phyloP scores from a whole-genome alignment of 768 basidiomycete species.

The Terana coerulea region DNA sequence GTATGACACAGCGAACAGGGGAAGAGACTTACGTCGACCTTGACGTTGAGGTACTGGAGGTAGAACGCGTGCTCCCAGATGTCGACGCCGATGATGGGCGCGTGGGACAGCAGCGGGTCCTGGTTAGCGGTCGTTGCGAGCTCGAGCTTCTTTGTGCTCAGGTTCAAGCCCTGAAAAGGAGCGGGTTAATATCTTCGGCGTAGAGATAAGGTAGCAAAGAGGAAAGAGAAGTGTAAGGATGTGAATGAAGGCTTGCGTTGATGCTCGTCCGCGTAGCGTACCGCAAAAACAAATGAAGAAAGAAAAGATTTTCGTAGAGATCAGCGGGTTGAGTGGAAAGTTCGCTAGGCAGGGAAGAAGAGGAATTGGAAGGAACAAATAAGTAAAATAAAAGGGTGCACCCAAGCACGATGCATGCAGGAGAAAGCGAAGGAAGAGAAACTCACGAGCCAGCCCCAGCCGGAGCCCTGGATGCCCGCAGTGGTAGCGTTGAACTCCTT shows the following conservation, averaged over 20 bases:
- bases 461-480: slow-evolving; percentile 85
- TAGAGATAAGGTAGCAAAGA: background rate
- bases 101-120: slow-evolving; percentile 76
- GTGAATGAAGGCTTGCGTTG: too few species aligned
- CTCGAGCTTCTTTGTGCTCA: slow-evolving; percentile 67
- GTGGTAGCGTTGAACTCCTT: slow-evolving; percentile 84
- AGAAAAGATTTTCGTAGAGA: background rate
- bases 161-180: slow-evolving; percentile 69
- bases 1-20: too few species aligned
- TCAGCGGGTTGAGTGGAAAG: background rate
- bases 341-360: too few species aligned
- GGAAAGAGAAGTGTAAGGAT: background rate
- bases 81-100: slow-evolving; percentile 88
- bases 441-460: slow-evolving; percentile 96
- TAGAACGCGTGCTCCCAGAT: slow-evolving; percentile 98
- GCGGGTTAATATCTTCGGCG: too few species aligned
- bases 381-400: too few species aligned
- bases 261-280: background rate
- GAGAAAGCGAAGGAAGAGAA: slow-evolving; percentile 1
- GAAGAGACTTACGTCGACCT: slow-evolving; percentile 71
- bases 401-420: too few species aligned
- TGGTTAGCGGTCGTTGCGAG: slow-evolving; percentile 93
- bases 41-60: slow-evolving; percentile 94
- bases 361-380: too few species aligned
- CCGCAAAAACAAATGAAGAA: background rate